These are phyloP conservation scores for Hymenoscyphus repandus DNA, from an alignment of 2,329 filamentous ascomycete genomes.

Conservation along the genomic window DNA sequence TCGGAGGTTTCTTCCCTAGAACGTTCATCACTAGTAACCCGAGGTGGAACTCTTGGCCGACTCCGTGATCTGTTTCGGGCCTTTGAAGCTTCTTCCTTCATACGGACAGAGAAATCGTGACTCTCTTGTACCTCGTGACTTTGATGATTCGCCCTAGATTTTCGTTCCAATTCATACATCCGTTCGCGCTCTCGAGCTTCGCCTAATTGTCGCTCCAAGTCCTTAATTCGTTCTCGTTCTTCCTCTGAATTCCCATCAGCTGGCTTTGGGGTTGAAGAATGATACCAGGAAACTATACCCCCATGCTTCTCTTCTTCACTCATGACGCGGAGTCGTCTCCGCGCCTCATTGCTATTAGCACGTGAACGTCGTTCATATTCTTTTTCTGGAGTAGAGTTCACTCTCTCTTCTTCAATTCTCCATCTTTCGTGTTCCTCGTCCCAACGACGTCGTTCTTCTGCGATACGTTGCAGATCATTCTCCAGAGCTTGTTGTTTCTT, in stretches of 20 bases:
- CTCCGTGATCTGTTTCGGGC: no score
- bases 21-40: background rate
- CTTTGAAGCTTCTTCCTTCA: conserved; percentile 26
- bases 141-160: conserved; percentile 36
- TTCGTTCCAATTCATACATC: conserved; percentile 56
- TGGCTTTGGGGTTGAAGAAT: conserved; percentile 49
- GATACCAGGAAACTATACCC: conserved; percentile 71
- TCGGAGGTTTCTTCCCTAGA: background rate
- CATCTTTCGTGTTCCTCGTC: conserved; percentile 72
- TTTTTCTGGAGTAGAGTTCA: conserved; percentile 68
- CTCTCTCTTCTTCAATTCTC: conserved; percentile 68
- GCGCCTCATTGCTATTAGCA: background rate
- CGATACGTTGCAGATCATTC: conserved; percentile 52
- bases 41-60: background rate
- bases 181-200: conserved; percentile 62
- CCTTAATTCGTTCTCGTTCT: conserved; percentile 65
- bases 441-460: conserved; percentile 69
- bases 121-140: conserved; percentile 24
- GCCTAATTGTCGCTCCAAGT: conserved; percentile 71
- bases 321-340: conserved; percentile 28
- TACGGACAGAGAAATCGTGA: conserved; percentile 25
- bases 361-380: background rate
- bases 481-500: conserved; percentile 56
- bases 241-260: no score
- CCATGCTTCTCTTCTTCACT: conserved; percentile 57